Conservation (phyloP, 352 stramenopile species). For the Stephanocyclus meneghinianus region DNA sequence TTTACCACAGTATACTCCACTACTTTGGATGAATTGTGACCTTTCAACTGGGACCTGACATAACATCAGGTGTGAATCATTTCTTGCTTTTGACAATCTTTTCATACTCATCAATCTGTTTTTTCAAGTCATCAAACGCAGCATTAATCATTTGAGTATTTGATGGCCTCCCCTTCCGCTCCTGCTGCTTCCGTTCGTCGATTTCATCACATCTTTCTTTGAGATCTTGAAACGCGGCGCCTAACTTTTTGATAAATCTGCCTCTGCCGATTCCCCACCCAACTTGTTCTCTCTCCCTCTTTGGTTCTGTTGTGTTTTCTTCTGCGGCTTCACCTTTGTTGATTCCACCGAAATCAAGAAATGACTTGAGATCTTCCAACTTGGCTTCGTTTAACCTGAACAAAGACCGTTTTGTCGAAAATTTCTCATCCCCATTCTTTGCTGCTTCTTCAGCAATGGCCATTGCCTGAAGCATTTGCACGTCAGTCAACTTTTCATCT, state of each 20-base stretch:
- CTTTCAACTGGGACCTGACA: neutral
- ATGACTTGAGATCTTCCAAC: slow-evolving; percentile 50
- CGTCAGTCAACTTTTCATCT: slow-evolving; percentile 53
- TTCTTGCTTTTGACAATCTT: slow-evolving; percentile 30
- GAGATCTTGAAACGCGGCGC: slow-evolving; percentile 37
- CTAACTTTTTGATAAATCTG: slow-evolving; percentile 47
- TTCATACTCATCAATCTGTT: slow-evolving; percentile 57
- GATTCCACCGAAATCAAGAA: slow-evolving; percentile 30
- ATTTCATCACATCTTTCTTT: slow-evolving; percentile 54
- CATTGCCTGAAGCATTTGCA: slow-evolving; percentile 63
- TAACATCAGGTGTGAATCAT: neutral
- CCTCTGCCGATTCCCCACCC: slow-evolving; percentile 41
- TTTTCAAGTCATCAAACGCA: slow-evolving; percentile 48
- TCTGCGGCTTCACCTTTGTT: neutral
- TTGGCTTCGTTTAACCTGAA: slow-evolving; percentile 58
- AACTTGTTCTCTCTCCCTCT: slow-evolving; percentile 15
- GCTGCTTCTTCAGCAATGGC: slow-evolving; percentile 52
- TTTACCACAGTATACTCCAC: too few species aligned
- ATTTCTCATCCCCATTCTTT: slow-evolving; percentile 53
- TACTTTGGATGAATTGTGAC: too few species aligned
- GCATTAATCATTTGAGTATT: slow-evolving; percentile 42
- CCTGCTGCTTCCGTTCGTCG: slow-evolving; percentile 39
- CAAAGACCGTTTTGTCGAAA: slow-evolving; percentile 45
- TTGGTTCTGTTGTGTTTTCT: slow-evolving; percentile 5
- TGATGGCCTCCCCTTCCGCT: slow-evolving; percentile 26